Conservation (phyloP, 2,329 filamentous ascomycete species). For the Dothideomycetidae sp. region DNA sequence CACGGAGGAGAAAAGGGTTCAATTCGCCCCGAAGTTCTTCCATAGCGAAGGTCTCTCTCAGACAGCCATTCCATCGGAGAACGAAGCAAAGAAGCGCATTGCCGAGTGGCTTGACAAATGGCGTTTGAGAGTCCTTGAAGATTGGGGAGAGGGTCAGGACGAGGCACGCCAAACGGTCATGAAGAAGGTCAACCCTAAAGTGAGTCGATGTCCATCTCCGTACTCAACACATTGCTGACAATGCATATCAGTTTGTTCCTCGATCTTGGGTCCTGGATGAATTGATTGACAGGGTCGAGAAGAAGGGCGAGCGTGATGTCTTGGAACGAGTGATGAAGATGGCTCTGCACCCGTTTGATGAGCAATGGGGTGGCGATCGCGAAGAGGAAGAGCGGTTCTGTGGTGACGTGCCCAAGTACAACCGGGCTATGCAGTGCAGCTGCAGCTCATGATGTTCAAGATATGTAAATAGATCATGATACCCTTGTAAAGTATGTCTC, state of each 20-base stretch:
- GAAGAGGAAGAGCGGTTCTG: conserved; percentile 72
- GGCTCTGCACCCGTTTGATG: conserved; percentile 70
- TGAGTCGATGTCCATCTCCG: conserved; percentile 17
- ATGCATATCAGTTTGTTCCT: conserved; percentile 53
- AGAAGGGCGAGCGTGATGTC: conserved; percentile 65
- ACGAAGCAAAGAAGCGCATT: conserved; percentile 51
- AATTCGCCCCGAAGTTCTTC: conserved; percentile 63
- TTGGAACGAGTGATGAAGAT: conserved; percentile 67
- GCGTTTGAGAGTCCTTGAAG: conserved; percentile 55
- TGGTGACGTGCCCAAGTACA: conserved; percentile 65
- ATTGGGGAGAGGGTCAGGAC: conserved; percentile 49
- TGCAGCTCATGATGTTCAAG: conserved; percentile 58
- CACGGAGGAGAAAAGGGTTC: conserved; percentile 47
- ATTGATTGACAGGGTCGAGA: conserved; percentile 77
- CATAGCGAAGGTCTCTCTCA: conserved; percentile 55
- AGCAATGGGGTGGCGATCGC: conserved; percentile 52
- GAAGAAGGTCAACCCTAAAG: conserved; percentile 77
- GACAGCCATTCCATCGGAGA: conserved; percentile 41
- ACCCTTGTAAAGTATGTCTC: conserved; percentile 1
- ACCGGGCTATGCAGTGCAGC: conserved; percentile 80
- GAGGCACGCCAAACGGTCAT: conserved; percentile 54
- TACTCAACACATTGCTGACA: neutral
- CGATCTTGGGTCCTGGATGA: conserved; percentile 89
- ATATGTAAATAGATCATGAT: conserved; percentile 4
- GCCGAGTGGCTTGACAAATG: conserved; percentile 72